Evolutionary conservation across 306 rosid species (phyloP), one percentile per base, ranked within the genome.

Genomic region (Acacia acuminata): DNA sequence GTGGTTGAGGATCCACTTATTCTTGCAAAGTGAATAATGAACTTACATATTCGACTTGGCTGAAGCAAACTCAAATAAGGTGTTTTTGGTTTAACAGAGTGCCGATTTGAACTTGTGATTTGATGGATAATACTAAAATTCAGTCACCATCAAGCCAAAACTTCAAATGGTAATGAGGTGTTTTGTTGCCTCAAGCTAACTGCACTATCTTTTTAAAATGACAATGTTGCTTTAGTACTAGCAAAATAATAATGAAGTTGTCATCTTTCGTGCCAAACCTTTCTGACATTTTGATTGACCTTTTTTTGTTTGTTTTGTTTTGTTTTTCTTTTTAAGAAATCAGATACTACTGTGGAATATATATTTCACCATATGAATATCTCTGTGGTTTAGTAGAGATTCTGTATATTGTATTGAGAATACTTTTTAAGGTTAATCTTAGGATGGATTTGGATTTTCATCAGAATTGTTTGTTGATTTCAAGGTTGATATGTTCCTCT

Each of bases 371-470:
- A 74, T 53, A 10, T n/a, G 20, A 74, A 53, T 2, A 73, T 73
- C 40, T 13, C 76, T 17, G 47, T 51, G 32, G 20, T 51, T 20
- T 51, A 69, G 32, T 32, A 53, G 19, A 9, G 12, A 17, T 51
- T 14, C 51, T 73, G 10, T 82, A 47, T 22, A 48, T 70, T 67
- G 38, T 75, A 24, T 42, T 45, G 45, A 27, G n/a, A 72, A 5
- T 19, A 47, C 22, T 20, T 72, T 27, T 16, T 48, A 1, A 50
- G 25, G 63, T 1, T 30, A 16, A 24, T 48, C 30, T 30, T 81
- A 34, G 65, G 43, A 19, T 77, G 82, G 19, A 48, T 78, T 68
- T 79, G 15, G 20, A 7, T 63, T 64, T 73, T 42, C 43, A 64
- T 63, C 32, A n/a, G 58, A 64, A 73, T 8, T 32, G 22, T 81